Conservation (phyloP, 2,329 filamentous ascomycete genomes). For the Colletotrichum phormii region DNA sequence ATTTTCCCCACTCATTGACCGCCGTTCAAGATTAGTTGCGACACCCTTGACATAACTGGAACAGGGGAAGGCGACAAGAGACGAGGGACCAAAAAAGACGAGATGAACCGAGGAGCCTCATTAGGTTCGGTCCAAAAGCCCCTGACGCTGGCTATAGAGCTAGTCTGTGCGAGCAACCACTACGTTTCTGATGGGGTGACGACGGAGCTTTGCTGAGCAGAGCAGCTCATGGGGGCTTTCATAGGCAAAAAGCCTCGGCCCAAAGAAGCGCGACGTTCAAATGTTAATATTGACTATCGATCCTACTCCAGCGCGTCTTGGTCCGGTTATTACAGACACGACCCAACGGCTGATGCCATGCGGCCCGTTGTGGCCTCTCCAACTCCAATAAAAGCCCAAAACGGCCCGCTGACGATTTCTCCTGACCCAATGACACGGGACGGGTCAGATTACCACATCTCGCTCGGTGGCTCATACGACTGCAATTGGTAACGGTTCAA, state of each 20-base stretch:
- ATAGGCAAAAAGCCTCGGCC: neutral
- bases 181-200: neutral
- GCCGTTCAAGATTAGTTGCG: constrained; percentile 17
- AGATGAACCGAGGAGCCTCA: constrained; percentile 32
- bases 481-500: constrained; percentile 19
- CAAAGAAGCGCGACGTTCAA: neutral
- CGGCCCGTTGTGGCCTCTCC: neutral
- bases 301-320: neutral
- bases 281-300: neutral
- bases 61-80: constrained; percentile 27
- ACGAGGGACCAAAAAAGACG: constrained; percentile 18
- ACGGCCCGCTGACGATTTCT: constrained; percentile 7
- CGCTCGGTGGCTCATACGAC: neutral
- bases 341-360: neutral
- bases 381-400: constrained; percentile 28
- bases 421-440: constrained; percentile 17
- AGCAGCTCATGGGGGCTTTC: neutral
- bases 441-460: constrained; percentile 23
- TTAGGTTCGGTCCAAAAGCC: constrained; percentile 20
- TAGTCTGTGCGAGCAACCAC: constrained; percentile 26
- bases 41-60: constrained; percentile 30
- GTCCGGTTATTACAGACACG: neutral
- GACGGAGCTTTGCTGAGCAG: neutral
- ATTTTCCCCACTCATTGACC: constrained; percentile 2
- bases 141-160: neutral